These are phyloP conservation scores for Umbelopsis sp. DNA, from an alignment of 192 early-diverging fungal species.

Conservation along the genomic window DNA sequence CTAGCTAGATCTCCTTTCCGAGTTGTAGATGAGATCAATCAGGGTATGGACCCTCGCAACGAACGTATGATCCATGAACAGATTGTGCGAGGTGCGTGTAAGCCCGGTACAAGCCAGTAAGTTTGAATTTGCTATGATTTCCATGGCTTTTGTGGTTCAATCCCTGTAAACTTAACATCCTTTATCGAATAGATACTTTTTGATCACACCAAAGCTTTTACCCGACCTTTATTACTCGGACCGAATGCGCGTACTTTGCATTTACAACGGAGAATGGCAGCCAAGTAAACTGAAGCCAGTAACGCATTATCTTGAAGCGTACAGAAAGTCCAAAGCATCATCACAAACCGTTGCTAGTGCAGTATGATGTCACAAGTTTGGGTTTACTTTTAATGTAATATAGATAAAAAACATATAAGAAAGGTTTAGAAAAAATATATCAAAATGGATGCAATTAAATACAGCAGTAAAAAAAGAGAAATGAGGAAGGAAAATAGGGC, in stretches of 20 bases:
- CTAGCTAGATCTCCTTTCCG: conserved; percentile 92
- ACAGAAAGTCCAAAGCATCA: neutral
- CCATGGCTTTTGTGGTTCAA: conserved; percentile 15
- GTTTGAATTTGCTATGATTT: conserved; percentile 15
- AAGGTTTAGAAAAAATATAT: neutral
- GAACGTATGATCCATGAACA: conserved; percentile 94
- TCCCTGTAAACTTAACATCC: conserved; percentile 9
- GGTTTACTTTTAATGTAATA: conserved; percentile 16
- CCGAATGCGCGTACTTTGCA: conserved; percentile 88
- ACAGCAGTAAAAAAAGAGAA: neutral
- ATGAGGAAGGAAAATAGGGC: neutral
- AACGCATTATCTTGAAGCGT: conserved; percentile 28
- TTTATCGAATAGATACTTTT: conserved; percentile 71
- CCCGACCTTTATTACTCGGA: conserved; percentile 91
- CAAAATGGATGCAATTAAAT: conserved; percentile 12
- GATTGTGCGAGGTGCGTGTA: conserved; percentile 84
- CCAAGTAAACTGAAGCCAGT: conserved; percentile 52
- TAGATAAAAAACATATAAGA: conserved; percentile 8
- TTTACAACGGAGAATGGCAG: conserved; percentile 94
- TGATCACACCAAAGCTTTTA: conserved; percentile 99
- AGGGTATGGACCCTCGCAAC: conserved; percentile 98
- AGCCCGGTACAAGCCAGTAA: conserved; percentile 70
- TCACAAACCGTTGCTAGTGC: neutral
- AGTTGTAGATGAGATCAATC: conserved; percentile 99
- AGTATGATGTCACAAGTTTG: neutral